phyloP scores from a whole-genome alignment of 768 basidiomycete species.

The Boletus reticuloceps region DNA sequence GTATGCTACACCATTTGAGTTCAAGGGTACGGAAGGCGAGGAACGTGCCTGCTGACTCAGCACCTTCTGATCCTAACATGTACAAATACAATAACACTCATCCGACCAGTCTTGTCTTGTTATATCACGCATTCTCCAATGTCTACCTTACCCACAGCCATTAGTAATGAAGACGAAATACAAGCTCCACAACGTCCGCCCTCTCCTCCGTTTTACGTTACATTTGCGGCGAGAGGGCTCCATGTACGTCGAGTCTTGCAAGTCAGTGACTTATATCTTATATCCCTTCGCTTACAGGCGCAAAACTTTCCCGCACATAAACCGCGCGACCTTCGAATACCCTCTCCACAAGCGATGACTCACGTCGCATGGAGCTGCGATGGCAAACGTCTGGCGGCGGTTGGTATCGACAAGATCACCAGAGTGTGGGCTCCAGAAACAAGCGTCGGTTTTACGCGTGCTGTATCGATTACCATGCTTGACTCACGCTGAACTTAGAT shows the following conservation, averaged over 20 bases:
- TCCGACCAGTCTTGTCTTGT: not conserved
- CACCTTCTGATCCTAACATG: constrained; percentile 21
- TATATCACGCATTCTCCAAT: constrained; percentile 9
- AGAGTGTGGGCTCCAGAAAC: constrained; percentile 80
- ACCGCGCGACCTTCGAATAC: constrained; percentile 69
- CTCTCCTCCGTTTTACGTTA: constrained; percentile 70
- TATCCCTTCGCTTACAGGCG: constrained; percentile 41
- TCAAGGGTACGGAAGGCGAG: not conserved
- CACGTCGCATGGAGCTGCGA: constrained; percentile 86
- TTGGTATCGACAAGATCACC: constrained; percentile 75
- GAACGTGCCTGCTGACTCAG: no score
- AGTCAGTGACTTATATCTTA: constrained; percentile 12
- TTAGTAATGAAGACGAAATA: constrained; percentile 53
- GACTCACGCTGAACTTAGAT: constrained; percentile 42
- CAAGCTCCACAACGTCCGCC: constrained; percentile 58
- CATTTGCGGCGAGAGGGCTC: constrained; percentile 66
- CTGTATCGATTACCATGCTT: not conserved
- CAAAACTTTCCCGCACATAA: constrained; percentile 80
- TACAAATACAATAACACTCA: constrained; percentile 17
- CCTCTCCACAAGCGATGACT: constrained; percentile 61
- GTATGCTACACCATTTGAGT: not conserved
- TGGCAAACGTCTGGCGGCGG: constrained; percentile 77
- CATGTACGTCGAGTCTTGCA: constrained; percentile 50
- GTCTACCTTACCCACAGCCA: constrained; percentile 21
- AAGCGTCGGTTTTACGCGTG: constrained; percentile 49